These are phyloP conservation scores for Fusarium mexicanum DNA, from an alignment of 2,329 filamentous ascomycete genomes.

Conservation along the genomic window DNA sequence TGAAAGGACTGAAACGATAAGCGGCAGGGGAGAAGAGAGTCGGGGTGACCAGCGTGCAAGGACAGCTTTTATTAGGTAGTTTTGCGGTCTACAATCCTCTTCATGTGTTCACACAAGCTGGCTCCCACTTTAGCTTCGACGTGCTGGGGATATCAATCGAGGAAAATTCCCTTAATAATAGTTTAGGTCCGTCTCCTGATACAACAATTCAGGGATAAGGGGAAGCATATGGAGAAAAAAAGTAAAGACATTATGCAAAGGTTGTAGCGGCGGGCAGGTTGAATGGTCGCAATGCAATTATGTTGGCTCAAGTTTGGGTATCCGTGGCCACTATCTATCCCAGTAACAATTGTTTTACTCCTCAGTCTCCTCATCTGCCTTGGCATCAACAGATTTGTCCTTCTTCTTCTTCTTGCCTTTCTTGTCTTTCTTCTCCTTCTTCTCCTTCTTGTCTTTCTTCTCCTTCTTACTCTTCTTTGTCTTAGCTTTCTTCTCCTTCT, in stretches of 20 bases:
- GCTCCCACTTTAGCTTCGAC: background rate
- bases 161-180: background rate
- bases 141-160: background rate
- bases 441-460: background rate
- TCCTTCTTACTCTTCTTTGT: conserved; percentile 2
- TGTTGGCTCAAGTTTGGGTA: conserved; percentile 30
- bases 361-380: conserved; percentile 11
- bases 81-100: background rate
- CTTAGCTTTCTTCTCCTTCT: conserved; percentile 1
- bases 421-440: conserved; percentile 10
- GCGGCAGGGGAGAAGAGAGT: background rate
- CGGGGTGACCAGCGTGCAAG: background rate
- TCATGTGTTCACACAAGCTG: background rate
- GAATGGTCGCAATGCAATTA: background rate
- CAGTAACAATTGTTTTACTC: conserved; percentile 22
- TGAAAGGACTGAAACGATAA: background rate
- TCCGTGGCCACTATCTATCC: conserved; percentile 21
- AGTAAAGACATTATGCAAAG: background rate
- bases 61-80: background rate
- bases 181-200: background rate
- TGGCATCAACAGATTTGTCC: conserved; percentile 4
- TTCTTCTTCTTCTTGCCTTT: conserved; percentile 24
- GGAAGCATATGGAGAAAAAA: background rate
- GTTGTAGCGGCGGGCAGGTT: background rate
- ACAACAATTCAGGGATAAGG: background rate